Conservation (phyloP, 495 filamentous ascomycete genomes). For the Penicillium odoratum region DNA sequence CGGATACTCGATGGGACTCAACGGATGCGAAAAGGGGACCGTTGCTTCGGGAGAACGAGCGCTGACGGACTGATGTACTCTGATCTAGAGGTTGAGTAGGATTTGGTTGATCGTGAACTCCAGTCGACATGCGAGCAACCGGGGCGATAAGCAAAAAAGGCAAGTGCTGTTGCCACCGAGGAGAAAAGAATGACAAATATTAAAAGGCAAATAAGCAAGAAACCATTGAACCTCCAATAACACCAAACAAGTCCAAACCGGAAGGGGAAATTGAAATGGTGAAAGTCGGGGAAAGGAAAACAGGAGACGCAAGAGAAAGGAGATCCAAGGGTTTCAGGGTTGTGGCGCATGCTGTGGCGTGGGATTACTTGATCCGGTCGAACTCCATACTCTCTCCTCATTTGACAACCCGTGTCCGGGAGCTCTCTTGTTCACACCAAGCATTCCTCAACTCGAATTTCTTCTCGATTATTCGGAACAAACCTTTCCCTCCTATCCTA, state of each 20-base stretch:
- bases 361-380: conserved; percentile 23
- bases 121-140: conserved; percentile 53
- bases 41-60: conserved; percentile 35
- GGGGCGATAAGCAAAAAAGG: conserved; percentile 17
- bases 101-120: conserved; percentile 37
- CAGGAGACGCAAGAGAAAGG: conserved; percentile 23
- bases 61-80: conserved; percentile 30
- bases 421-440: neutral
- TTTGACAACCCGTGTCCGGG: neutral
- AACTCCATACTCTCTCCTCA: conserved; percentile 13
- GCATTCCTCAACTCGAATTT: neutral
- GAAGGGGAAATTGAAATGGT: conserved; percentile 11
- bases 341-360: conserved; percentile 33
- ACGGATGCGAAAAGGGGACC: conserved; percentile 16
- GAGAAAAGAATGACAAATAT: conserved; percentile 28
- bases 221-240: conserved; percentile 36
- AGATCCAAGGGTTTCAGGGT: conserved; percentile 25
- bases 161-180: conserved; percentile 19
- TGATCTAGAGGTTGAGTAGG: conserved; percentile 19
- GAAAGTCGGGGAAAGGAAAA: conserved; percentile 12
- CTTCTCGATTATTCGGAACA: neutral
- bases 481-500: neutral
- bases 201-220: conserved; percentile 13
- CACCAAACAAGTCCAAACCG: conserved; percentile 27
- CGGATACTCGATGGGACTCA: conserved; percentile 15